Base-by-base conservation (phyloP, 2,329 filamentous ascomycete genomes). In the Paraphaeosphaeria minitans region DNA sequence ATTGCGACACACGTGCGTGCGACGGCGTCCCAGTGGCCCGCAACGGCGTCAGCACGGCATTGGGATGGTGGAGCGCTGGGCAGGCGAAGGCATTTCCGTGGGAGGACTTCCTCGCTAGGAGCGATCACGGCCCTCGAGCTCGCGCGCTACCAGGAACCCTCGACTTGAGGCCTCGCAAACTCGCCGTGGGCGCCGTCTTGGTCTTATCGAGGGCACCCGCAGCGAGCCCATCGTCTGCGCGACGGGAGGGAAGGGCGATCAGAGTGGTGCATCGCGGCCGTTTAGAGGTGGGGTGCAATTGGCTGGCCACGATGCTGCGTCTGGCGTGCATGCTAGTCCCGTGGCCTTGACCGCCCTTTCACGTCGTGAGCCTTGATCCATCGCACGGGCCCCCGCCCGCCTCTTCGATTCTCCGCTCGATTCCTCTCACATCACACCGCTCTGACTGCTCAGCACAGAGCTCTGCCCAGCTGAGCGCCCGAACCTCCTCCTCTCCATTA, bases 381-480 rank as follows among this genome's bases (percentile, higher is more conserved):
- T 54, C 58, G 52, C 63, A 60, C 57, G 53, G 60, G 57, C 51
- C 58, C 51, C 58, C 55, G 45, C 49, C 61, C 55, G 46, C 56
- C 41, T 57, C 55, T 54, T 58, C 63, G 52, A 59, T 56, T 52
- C 58, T 60, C 49, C 60, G 45, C 48, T 62, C 62, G 58, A 64
- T 61, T 63, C 64, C 59, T 60, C 60, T 67, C 68, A 67, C 69
- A 63, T 67, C 69, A 61, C 57, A 61, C 61, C 64, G 69, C 63
- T 57, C 53, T 63, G 41, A 22, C 41, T 43, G 60, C 62, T 69
- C 70, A 73, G 70, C 69, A 70, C 70, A 66, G 66, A 69, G 72
- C 71, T 62, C 59, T 57, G 62, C 60, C 58, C 60, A 69, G 71
- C 73, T 75, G 72, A 75, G 65, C 42, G 63, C 58, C 45, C 47